Evolutionary conservation across 257 asterid species (phyloP).

Genomic region (Ophiorrhiza pumila): DNA sequence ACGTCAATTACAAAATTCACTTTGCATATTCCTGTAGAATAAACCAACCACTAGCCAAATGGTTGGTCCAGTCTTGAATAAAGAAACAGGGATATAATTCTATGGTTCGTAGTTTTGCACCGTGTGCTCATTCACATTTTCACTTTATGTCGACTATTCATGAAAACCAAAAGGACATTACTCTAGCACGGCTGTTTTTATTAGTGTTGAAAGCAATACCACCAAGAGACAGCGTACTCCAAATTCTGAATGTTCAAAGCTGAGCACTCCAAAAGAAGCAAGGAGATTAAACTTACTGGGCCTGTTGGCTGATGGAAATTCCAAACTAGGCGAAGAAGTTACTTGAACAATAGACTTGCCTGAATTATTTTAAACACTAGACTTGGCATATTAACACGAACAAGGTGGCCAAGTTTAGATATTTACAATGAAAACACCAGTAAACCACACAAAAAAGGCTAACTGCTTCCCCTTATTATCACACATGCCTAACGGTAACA

Average conservation of each 20-base stretch:
- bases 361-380: slow-evolving; percentile 10
- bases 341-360: slow-evolving; percentile 1
- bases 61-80: not conserved
- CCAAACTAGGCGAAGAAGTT: not conserved
- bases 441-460: slow-evolving; percentile 33
- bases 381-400: slow-evolving; percentile 12
- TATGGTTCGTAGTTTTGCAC: too few species aligned
- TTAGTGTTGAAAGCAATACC: not conserved
- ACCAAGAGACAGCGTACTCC: not conserved
- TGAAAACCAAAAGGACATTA: too few species aligned
- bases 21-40: not conserved
- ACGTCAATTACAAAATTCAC: not conserved
- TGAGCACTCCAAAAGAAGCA: not conserved
- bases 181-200: not conserved
- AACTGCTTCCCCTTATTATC: slow-evolving; percentile 38
- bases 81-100: too few species aligned
- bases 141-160: too few species aligned
- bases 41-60: not conserved
- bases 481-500: slow-evolving; percentile 19
- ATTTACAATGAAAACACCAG: slow-evolving; percentile 40
- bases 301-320: not conserved
- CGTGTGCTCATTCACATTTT: too few species aligned
- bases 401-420: not conserved
- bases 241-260: not conserved
- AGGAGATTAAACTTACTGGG: not conserved